Base-by-base conservation (phyloP, 2,329 filamentous ascomycete genomes). In the Drechslerella dactyloides region DNA sequence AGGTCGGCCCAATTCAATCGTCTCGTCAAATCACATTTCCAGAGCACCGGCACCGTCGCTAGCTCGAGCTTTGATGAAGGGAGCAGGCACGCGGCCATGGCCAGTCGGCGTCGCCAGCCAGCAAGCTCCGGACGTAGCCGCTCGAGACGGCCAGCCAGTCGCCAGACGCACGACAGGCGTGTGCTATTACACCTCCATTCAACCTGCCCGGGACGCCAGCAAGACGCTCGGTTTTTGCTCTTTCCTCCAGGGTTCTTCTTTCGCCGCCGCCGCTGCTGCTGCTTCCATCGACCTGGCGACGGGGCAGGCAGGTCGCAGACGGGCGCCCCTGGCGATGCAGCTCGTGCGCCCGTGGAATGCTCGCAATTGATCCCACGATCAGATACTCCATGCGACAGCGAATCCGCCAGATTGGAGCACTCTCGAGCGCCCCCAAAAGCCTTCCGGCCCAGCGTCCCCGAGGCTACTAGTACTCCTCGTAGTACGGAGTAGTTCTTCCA, bases 81-180 rank as follows among this genome's bases (percentile, higher is more conserved):
- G 19, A 17, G 40, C n/a, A n/a, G 40, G 4, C 7, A 5, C 6
- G 40, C 7, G 15, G 10, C 7, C 4, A 8, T 44, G 44, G 44
- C 44, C 44, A 48, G 44, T 48, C 44, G 19, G 44, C 44, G 44
- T 23, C 19, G 15, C 15, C 17, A 10, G 44, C 44, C 44, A 48
- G 44, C 44, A 48, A 48, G 44, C 44, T 48, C 44, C 44, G 44
- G 17, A 48, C 15, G 5, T 48, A 48, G 44, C 44, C 44, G 44
- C 44, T 48, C 19, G 44, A 48, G 19, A 17, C 15, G 6, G 44
- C 11, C 6, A 19, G 44, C 44, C 19, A 21, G 44, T 19, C 17
- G 44, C 27, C 27, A 33, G 27, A 33, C 27, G 27, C 27, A 33
- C 27, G 44, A 10, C 44, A 19, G 44, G 11, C 19, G 15, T 19